A percentile compares a stretch with the other conserved stretches of the same genome.
Evolutionary conservation across 208 protist genomes (phyloP).

Genomic region (Porcisia hertigi): DNA sequence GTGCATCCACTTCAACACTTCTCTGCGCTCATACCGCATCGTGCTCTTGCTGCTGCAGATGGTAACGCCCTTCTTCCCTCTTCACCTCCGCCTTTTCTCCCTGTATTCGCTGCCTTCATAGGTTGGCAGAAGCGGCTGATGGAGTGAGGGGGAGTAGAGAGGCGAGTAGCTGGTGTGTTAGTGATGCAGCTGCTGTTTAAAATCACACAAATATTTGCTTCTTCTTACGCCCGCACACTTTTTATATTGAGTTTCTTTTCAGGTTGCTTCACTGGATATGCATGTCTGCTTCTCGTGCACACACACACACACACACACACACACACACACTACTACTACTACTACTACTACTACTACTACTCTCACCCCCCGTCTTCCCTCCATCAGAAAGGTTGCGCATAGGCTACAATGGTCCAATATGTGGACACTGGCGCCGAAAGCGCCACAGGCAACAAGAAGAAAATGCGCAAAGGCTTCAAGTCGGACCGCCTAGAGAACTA

Average conservation of each 20-base stretch:
- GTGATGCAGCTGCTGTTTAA: too few species aligned
- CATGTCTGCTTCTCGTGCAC: background rate
- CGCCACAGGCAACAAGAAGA: slow-evolving; percentile 40
- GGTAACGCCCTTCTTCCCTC: background rate
- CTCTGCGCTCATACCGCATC: too few species aligned
- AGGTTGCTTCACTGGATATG: background rate
- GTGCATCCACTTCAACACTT: too few species aligned
- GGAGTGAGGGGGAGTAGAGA: too few species aligned
- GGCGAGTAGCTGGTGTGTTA: too few species aligned
- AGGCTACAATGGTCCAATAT: slow-evolving; percentile 44
- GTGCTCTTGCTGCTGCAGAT: too few species aligned
- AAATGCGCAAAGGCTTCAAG: slow-evolving; percentile 88
- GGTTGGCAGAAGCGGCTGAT: too few species aligned
- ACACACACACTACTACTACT: background rate
- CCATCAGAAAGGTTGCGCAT: background rate
- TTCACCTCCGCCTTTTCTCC: background rate
- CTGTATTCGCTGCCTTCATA: background rate
- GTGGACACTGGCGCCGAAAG: slow-evolving; percentile 40
- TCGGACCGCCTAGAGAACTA: slow-evolving; percentile 80
- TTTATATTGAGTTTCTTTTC: too few species aligned
- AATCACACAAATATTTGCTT: too few species aligned
- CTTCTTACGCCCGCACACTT: too few species aligned
- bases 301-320: background rate
- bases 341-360: background rate
- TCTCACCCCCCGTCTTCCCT: slow-evolving; percentile 1